Evolutionary conservation across 176 grass and related monocot species (phyloP), one percentile per base, ranked within the genome.

Genomic region (Otatea glauca): DNA sequence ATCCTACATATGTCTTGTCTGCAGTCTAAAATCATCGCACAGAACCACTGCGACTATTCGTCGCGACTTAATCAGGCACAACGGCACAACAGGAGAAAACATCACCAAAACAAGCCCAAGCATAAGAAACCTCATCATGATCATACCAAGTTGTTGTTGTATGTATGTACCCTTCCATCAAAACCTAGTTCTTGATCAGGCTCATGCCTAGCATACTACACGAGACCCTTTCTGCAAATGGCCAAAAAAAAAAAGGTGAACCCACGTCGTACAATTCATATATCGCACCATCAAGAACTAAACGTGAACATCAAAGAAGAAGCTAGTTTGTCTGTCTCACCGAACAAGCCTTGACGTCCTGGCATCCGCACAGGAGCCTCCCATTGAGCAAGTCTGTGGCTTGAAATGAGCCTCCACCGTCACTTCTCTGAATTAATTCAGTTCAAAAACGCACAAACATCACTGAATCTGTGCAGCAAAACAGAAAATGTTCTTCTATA

Each of bases 331-430:
- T 59, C 4, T 24, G 1, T 44, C 93, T 90, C 63, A 94, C 93
- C 79, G 0, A 39, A 47, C 93, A 94, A 64, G 88, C 79, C 68
- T 43, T 85, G 18, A 94, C 80, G 18, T 94, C 93, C 43, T 88
- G 85, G 69, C 93, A 92, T 45, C 90, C 90, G 3, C 93, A 94
- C 54, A 94, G 25, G 47, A 94, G 86, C 62, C 23, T 92, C 43
- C 93, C 93, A 27, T 92, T 92, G 65, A 94, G 90, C 88, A 94
- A 80, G 72, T 94, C 93, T 11, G 70, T 88, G 60, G 75, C 83
- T 21, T 88, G 85, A 61, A 92, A 92, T 45, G 56, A 75, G 0
- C 90, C 93, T n/a, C 88, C 93, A 65, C 93, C 88, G 13, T 92
- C 82, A 11, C 90, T 94, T 90, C 90, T 88, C 93, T 94, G 85